A percentile compares a stretch with the other conserved stretches of the same genome.
Evolutionary conservation across 805 yeast genomes (phyloP).

Genomic region (Jamesozyma gamospora): DNA sequence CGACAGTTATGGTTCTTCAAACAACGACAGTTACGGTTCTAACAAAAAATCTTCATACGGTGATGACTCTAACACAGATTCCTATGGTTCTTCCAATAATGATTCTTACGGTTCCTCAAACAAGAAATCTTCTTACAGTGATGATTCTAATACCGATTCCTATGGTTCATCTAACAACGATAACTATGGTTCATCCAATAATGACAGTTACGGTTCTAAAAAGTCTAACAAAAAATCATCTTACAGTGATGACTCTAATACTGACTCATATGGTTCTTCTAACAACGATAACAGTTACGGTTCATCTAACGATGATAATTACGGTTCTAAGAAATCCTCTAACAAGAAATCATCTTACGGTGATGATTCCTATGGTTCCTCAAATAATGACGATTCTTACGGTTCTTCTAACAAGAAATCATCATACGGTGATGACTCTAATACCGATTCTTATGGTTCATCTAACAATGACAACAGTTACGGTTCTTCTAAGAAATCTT

Average conservation of each 20-base stretch:
- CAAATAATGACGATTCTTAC: conserved; percentile 17
- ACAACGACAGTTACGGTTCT: conserved; percentile 23
- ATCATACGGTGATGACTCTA: conserved; percentile 11
- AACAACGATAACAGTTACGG: conserved; percentile 13
- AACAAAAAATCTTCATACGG: conserved; percentile 17
- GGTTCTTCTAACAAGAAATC: conserved; percentile 12
- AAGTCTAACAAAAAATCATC: conserved; percentile 17
- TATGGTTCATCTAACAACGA: conserved; percentile 18
- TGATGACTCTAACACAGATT: conserved; percentile 13
- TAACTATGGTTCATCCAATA: conserved; percentile 21
- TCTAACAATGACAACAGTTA: conserved; percentile 13
- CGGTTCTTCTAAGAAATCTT: conserved; percentile 16
- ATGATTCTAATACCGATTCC: conserved; percentile 9
- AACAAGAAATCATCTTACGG: conserved; percentile 21
- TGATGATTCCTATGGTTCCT: conserved; percentile 18
- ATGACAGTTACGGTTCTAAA: conserved; percentile 11
- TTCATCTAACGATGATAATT: conserved; percentile 12
- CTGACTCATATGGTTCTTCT: conserved; percentile 19
- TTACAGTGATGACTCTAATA: conserved; percentile 11
- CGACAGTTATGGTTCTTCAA: conserved; percentile 15
- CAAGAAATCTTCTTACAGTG: conserved; percentile 10
- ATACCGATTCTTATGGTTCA: conserved; percentile 14
- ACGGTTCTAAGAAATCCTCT: conserved; percentile 19
- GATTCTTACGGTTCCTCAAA: conserved; percentile 18
- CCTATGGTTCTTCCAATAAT: conserved; percentile 14